Percentiles rank a stretch among this genome's conserved stretches.
These are phyloP conservation scores for Polygonum aviculare DNA, from an alignment of 148 eudicot species.

Conservation along the genomic window DNA sequence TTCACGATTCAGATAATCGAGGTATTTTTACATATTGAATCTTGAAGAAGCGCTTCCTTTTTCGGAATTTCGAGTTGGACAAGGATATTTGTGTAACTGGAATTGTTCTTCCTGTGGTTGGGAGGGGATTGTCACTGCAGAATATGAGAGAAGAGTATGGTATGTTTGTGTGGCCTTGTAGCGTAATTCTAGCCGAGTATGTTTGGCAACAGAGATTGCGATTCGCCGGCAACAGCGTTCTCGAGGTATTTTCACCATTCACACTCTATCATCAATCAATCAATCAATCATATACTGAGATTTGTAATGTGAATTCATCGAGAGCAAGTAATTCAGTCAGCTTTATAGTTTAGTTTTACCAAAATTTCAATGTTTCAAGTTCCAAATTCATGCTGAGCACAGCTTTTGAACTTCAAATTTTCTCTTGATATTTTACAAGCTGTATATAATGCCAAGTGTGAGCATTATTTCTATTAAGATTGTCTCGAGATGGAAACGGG, in stretches of 20 bases:
- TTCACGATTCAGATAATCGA: constrained; percentile 59
- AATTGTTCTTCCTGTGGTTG: neutral
- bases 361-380: neutral
- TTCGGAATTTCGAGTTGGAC: neutral
- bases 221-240: constrained; percentile 43
- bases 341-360: neutral
- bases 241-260: constrained; percentile 41
- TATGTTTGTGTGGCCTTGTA: constrained; percentile 88
- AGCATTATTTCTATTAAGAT: neutral
- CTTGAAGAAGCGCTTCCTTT: neutral
- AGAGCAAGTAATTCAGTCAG: neutral
- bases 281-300: neutral
- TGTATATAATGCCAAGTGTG: neutral
- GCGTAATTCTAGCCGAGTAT: constrained; percentile 78
- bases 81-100: neutral
- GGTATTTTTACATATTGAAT: constrained; percentile 19
- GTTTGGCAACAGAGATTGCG: constrained; percentile 81
- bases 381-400: neutral
- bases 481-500: neutral
- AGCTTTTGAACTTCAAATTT: neutral
- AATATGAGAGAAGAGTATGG: constrained; percentile 86
- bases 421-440: neutral
- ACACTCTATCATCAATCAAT: neutral
- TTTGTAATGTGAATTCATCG: neutral
- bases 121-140: constrained; percentile 20